Conservation (phyloP, 78 protist species). For the Speleostelium caveatum region DNA sequence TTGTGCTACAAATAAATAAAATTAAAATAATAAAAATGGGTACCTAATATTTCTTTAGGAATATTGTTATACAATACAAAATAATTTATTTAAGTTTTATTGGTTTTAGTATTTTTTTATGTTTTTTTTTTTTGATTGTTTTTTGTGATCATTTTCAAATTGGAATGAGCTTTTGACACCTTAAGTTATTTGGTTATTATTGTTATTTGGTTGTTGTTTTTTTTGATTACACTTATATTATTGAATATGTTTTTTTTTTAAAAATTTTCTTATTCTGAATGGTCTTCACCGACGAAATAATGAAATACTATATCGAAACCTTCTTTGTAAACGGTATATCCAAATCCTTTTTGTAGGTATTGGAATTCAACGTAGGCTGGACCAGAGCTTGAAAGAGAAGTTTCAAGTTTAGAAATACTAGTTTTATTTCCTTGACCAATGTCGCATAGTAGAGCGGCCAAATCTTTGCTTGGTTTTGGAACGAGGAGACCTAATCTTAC, state of each 20-base stretch:
- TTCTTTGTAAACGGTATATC: conserved; percentile 87
- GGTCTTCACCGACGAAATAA: conserved; percentile 80
- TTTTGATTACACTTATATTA: background rate
- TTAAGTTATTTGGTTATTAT: no score
- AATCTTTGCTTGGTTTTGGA: conserved; percentile 76
- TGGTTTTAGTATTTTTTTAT: no score
- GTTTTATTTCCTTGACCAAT: conserved; percentile 55
- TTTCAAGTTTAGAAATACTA: conserved; percentile 61
- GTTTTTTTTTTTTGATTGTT: no score
- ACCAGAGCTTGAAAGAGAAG: conserved; percentile 56
- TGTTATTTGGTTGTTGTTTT: conserved; percentile 21
- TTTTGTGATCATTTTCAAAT: no score
- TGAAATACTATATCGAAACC: conserved; percentile 84
- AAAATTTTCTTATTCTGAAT: conserved; percentile 29
- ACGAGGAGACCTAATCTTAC: conserved; percentile 79
- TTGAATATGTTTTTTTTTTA: background rate
- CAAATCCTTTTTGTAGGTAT: conserved; percentile 82
- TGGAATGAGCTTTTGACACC: no score
- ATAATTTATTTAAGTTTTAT: no score
- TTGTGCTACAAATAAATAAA: no score
- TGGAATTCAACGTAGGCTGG: conserved; percentile 84
- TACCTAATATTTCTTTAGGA: no score
- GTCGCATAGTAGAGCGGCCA: conserved; percentile 36
- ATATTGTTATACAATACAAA: no score
- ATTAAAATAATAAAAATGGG: no score